These are phyloP conservation scores for Penicillium taxi DNA, from an alignment of 495 filamentous ascomycete species.

Conservation along the genomic window DNA sequence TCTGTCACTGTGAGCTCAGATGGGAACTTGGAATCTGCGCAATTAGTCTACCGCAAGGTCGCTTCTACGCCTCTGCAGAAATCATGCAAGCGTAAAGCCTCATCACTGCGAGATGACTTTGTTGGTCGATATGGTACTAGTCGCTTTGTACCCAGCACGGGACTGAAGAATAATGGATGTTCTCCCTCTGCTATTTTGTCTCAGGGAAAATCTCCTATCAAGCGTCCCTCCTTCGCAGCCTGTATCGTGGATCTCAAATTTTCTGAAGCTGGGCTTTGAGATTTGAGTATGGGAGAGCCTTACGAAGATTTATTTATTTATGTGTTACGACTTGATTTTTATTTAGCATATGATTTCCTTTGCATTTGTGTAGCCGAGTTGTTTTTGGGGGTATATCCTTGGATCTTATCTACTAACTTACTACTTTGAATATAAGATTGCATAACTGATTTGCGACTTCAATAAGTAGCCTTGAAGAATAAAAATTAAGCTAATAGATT, in stretches of 20 bases:
- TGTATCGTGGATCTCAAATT: conserved; percentile 38
- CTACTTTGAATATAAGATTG: too few relatives aligned
- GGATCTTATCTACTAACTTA: too few relatives aligned
- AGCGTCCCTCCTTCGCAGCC: conserved; percentile 31
- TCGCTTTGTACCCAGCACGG: conserved; percentile 10
- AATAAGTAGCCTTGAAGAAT: too few relatives aligned
- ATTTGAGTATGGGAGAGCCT: too few relatives aligned
- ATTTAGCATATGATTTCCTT: too few relatives aligned
- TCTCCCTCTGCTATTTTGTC: conserved; percentile 4
- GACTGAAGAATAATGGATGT: conserved; percentile 2
- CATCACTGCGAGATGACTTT: conserved; percentile 16
- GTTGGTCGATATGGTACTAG: conserved; percentile 17
- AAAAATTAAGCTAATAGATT: too few relatives aligned
- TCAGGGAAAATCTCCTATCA: conserved; percentile 6
- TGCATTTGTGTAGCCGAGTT: too few relatives aligned
- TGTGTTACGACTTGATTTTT: too few relatives aligned
- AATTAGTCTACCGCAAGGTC: conserved; percentile 9
- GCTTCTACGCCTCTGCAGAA: conserved; percentile 1
- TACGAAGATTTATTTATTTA: too few relatives aligned
- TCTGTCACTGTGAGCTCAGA: conserved; percentile 20
- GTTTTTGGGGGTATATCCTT: too few relatives aligned
- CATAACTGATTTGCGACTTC: too few relatives aligned
- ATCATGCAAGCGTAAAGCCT: conserved; percentile 27
- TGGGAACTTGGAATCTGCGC: conserved; percentile 20
- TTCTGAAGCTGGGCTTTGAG: conserved; percentile 22